These are phyloP conservation scores for Saprolegnia parasitica DNA, from an alignment of 352 stramenopile genomes.

Conservation along the genomic window DNA sequence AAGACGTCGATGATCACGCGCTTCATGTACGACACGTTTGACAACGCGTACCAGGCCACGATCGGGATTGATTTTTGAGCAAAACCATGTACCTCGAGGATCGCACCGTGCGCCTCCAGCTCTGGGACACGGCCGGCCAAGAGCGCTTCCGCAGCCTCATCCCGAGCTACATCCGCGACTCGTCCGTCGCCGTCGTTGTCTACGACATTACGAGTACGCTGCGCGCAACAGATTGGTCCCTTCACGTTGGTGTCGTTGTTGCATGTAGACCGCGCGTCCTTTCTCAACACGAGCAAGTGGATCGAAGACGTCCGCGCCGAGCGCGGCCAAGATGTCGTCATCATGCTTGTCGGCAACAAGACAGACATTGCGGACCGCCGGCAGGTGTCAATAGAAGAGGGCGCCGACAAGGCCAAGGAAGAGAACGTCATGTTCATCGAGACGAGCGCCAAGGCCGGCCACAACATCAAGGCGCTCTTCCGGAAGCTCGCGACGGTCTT, in stretches of 20 bases:
- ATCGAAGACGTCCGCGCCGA: constrained; percentile 98
- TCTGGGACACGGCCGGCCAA: constrained; percentile 99
- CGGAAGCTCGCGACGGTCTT: constrained; percentile 97
- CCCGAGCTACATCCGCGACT: constrained; percentile 97
- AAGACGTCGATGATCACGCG: constrained; percentile 99
- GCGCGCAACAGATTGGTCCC: neutral
- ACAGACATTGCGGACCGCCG: constrained; percentile 97
- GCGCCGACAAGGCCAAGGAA: constrained; percentile 96
- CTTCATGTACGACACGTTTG: constrained; percentile 99
- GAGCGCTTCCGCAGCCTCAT: constrained; percentile 94
- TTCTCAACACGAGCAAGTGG: constrained; percentile 99
- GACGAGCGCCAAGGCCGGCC: constrained; percentile 96
- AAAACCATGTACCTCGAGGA: constrained; percentile 99
- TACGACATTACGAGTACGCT: constrained; percentile 98
- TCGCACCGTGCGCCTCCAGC: constrained; percentile 96
- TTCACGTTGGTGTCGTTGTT: neutral
- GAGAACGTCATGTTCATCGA: constrained; percentile 99
- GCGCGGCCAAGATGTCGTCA: constrained; percentile 97
- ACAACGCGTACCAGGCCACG: constrained; percentile 97
- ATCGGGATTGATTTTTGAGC: constrained; percentile 99
- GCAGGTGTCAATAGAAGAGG: constrained; percentile 97
- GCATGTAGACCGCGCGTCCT: constrained; percentile 90
- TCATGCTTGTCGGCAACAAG: constrained; percentile 99
- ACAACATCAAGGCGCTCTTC: constrained; percentile 99
- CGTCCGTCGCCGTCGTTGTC: constrained; percentile 98